Evolutionary conservation across 2,329 filamentous ascomycete species (phyloP).

Genomic region (Aurifilum marmelostoma): DNA sequence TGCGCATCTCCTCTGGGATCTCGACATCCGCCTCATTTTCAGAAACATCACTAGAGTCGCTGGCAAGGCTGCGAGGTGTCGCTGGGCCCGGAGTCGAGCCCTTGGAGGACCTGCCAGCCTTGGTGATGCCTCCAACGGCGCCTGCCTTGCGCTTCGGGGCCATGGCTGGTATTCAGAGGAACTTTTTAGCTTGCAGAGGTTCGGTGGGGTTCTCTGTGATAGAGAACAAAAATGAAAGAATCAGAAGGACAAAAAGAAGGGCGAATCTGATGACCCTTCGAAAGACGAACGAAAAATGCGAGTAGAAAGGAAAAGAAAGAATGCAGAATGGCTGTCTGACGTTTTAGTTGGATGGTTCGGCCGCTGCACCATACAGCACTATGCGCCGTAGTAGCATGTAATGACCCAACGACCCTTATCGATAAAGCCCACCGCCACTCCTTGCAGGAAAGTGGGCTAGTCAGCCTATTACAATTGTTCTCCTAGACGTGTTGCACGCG

Average conservation of each 20-base stretch:
- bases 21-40: constrained; percentile 56
- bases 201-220: neutral
- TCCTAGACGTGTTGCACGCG: constrained; percentile 25
- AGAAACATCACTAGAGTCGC: constrained; percentile 15
- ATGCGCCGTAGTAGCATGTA: neutral
- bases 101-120: constrained; percentile 60
- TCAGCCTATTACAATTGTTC: constrained; percentile 19
- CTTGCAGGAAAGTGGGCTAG: constrained; percentile 13
- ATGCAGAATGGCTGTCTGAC: neutral
- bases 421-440: neutral
- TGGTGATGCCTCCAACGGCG: constrained; percentile 51
- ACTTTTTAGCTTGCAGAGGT: no score
- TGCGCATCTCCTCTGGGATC: constrained; percentile 57
- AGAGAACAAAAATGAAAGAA: neutral
- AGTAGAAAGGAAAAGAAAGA: neutral
- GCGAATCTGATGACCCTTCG: neutral
- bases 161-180: constrained; percentile 50
- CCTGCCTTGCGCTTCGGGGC: constrained; percentile 72
- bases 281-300: neutral
- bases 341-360: neutral
- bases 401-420: neutral
- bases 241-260: neutral
- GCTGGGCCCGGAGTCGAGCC: constrained; percentile 64
- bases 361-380: neutral
- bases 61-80: constrained; percentile 62